These are phyloP conservation scores for Parathielavia appendiculata DNA, from an alignment of 495 filamentous ascomycete species.

Conservation along the genomic window DNA sequence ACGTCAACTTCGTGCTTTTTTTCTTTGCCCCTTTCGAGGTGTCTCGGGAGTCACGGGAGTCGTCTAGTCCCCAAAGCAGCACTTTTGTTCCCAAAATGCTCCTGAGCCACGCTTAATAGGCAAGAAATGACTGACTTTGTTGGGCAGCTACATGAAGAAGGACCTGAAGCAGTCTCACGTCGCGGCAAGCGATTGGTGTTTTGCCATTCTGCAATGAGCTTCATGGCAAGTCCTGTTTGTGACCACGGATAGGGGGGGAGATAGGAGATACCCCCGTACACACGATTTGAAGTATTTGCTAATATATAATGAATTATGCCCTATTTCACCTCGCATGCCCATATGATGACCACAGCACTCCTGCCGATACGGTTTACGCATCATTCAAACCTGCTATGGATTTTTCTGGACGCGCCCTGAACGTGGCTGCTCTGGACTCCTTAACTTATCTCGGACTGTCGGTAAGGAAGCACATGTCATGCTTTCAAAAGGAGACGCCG, in stretches of 20 bases:
- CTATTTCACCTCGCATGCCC: not conserved
- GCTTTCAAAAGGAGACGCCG: too few relatives aligned
- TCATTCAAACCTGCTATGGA: not conserved
- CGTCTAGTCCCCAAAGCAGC: too few relatives aligned
- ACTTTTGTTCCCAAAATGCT: too few relatives aligned
- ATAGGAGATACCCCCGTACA: constrained; percentile 14
- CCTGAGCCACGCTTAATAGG: too few relatives aligned
- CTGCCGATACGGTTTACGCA: not conserved
- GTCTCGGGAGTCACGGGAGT: too few relatives aligned
- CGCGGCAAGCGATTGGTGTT: constrained; percentile 37
- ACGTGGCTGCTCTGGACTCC: too few relatives aligned
- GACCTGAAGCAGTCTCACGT: constrained; percentile 32
- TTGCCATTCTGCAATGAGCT: constrained; percentile 35
- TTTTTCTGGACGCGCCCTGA: too few relatives aligned
- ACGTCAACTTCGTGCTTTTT: too few relatives aligned
- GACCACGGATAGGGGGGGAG: constrained; percentile 5
- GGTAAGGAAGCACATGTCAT: too few relatives aligned
- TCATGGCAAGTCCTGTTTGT: not conserved
- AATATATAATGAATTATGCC: constrained; percentile 14
- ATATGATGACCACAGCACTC: not conserved
- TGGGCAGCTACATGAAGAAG: constrained; percentile 44
- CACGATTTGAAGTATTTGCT: constrained; percentile 7
- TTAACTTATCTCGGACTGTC: too few relatives aligned
- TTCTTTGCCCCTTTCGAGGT: too few relatives aligned
- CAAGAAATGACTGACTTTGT: too few relatives aligned